Evolutionary conservation across 2,329 filamentous ascomycete genomes (phyloP).

Genomic region (Botrytis aclada): DNA sequence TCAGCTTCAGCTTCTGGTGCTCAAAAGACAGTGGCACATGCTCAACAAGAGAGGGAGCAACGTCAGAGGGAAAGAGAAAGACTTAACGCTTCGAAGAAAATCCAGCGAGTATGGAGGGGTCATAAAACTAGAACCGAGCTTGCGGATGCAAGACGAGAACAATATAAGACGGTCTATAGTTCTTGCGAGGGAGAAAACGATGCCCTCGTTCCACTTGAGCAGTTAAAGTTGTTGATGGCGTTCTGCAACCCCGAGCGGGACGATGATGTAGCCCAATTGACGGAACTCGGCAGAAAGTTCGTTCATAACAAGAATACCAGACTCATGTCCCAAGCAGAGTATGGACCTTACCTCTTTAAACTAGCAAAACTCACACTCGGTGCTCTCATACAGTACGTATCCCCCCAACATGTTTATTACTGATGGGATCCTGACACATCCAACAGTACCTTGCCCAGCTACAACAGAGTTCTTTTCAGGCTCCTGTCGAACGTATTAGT

Average conservation of each 20-base stretch:
- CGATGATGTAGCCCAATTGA: conserved; percentile 51
- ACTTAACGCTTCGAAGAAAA: conserved; percentile 66
- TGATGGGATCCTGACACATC: not conserved
- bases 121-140: conserved; percentile 60
- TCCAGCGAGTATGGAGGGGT: conserved; percentile 84
- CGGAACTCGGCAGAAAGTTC: conserved; percentile 40
- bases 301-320: conserved; percentile 37
- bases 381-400: conserved; percentile 32
- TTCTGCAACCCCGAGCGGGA: conserved; percentile 46
- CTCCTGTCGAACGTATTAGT: conserved; percentile 31
- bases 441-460: conserved; percentile 13
- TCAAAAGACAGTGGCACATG: conserved; percentile 76
- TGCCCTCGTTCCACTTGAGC: conserved; percentile 37
- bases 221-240: conserved; percentile 48
- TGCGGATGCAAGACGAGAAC: conserved; percentile 53
- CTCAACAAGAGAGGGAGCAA: conserved; percentile 78
- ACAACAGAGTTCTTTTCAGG: conserved; percentile 24
- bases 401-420: not conserved
- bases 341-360: conserved; percentile 28
- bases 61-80: conserved; percentile 79
- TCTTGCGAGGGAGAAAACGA: not conserved
- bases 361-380: conserved; percentile 31
- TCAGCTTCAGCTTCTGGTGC: conserved; percentile 58
- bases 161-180: conserved; percentile 55
- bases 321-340: conserved; percentile 35